phyloP scores from a whole-genome alignment of 306 rosid species.

The Dalbergia oliveri region DNA sequence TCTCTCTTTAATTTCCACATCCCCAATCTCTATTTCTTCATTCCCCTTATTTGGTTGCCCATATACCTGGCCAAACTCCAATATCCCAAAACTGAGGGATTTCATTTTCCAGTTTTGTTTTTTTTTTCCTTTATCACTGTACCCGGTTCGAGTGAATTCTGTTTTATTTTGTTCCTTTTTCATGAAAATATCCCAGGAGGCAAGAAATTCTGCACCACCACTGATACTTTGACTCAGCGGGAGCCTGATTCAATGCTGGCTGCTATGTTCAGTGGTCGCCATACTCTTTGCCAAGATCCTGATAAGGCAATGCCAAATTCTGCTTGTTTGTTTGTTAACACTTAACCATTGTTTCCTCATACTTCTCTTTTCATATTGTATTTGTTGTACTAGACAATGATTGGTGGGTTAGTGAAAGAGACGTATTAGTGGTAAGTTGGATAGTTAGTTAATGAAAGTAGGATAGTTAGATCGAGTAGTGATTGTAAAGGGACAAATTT shows the following conservation, averaged over 20 bases:
- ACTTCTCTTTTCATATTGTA: conserved; percentile 1
- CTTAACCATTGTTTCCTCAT: background rate
- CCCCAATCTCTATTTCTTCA: background rate
- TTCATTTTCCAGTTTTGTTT: background rate
- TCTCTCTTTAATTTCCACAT: background rate
- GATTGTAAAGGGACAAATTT: background rate
- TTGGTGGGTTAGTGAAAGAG: background rate
- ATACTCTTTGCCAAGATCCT: conserved; percentile 67
- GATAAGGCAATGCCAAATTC: conserved; percentile 50
- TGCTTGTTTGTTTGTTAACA: background rate
- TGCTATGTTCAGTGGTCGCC: conserved; percentile 97
- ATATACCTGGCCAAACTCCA: background rate
- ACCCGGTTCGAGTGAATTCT: background rate
- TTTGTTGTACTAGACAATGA: background rate
- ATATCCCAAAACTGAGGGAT: background rate
- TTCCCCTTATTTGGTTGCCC: background rate
- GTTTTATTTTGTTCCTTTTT: background rate
- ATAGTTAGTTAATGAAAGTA: too few species aligned
- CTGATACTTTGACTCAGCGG: conserved; percentile 79
- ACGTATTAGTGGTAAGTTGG: too few species aligned
- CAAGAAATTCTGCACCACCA: conserved; percentile 80
- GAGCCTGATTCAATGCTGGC: conserved; percentile 97
- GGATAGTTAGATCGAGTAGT: background rate
- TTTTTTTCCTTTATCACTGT: background rate
- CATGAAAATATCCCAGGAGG: conserved; percentile 65